Conservation (phyloP, 1,284 basidiomycete species). For the Marasmius sp. region DNA sequence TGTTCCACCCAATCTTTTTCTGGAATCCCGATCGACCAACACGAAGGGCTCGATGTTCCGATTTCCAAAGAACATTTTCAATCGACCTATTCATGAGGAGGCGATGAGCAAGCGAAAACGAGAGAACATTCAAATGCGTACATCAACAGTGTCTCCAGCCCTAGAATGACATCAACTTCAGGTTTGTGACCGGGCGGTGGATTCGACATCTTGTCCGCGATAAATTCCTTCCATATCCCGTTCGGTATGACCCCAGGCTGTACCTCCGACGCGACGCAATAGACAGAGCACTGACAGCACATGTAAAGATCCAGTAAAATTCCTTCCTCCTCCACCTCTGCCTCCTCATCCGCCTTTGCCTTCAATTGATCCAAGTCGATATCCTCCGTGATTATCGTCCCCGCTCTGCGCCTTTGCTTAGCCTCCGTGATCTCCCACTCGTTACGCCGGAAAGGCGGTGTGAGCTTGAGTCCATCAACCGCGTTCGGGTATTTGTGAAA, state of each 20-base stretch:
- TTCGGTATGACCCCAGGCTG: constrained; percentile 71
- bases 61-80: constrained; percentile 72
- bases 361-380: constrained; percentile 34
- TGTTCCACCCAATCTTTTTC: constrained; percentile 65
- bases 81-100: constrained; percentile 47
- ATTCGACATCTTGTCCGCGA: constrained; percentile 41
- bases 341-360: constrained; percentile 33
- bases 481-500: constrained; percentile 72
- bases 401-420: constrained; percentile 50
- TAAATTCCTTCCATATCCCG: constrained; percentile 45
- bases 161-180: constrained; percentile 51
- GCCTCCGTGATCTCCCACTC: constrained; percentile 53
- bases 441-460: constrained; percentile 58
- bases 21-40: constrained; percentile 56
- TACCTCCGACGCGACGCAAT: constrained; percentile 64
- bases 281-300: constrained; percentile 79
- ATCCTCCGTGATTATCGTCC: constrained; percentile 38
- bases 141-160: constrained; percentile 68
- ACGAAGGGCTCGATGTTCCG: constrained; percentile 58
- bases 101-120: constrained; percentile 12
- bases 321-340: constrained; percentile 44
- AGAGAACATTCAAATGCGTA: constrained; percentile 30
- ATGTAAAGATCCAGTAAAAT: constrained; percentile 71
- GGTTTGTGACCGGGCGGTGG: constrained; percentile 43
- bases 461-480: constrained; percentile 62